phyloP scores from a whole-genome alignment of 2,329 filamentous ascomycete genomes.

The Aureobasidium melanogenum region DNA sequence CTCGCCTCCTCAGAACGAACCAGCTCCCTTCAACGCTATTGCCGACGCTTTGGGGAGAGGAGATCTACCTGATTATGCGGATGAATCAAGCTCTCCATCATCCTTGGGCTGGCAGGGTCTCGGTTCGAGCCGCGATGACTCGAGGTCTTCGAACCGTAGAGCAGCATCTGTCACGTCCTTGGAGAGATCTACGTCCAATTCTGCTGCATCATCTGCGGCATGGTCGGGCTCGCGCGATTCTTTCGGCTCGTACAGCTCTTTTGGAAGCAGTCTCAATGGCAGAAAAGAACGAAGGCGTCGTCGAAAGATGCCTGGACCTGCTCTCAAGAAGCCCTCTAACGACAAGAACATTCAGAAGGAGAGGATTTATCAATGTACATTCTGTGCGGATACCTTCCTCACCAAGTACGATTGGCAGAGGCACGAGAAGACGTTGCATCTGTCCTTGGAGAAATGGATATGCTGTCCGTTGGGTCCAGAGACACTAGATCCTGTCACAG shows the following conservation, averaged over 20 bases:
- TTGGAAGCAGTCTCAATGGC: slow-evolving; percentile 39
- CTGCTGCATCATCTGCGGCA: slow-evolving; percentile 41
- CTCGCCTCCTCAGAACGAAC: slow-evolving; percentile 61
- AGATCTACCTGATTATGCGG: slow-evolving; percentile 19
- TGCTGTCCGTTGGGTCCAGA: slow-evolving; percentile 51
- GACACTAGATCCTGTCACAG: slow-evolving; percentile 48
- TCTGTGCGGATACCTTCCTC: slow-evolving; percentile 48
- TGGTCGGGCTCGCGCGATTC: slow-evolving; percentile 50
- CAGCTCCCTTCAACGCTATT: slow-evolving; percentile 56
- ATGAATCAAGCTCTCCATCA: slow-evolving; percentile 23
- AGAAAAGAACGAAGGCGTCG: slow-evolving; percentile 49
- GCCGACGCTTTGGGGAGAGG: slow-evolving; percentile 45
- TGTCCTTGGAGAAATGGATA: slow-evolving; percentile 57
- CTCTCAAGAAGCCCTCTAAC: slow-evolving; percentile 23
- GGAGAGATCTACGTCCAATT: slow-evolving; percentile 38
- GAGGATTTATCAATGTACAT: slow-evolving; percentile 51
- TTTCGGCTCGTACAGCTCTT: slow-evolving; percentile 47
- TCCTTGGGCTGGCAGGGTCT: slow-evolving; percentile 35
- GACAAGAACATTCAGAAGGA: slow-evolving; percentile 23
- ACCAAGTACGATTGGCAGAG: slow-evolving; percentile 54
- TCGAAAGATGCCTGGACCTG: slow-evolving; percentile 27
- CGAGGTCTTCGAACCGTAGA: slow-evolving; percentile 42
- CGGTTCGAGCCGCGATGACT: slow-evolving; percentile 39
- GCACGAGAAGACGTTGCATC: slow-evolving; percentile 57
- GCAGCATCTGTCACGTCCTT: slow-evolving; percentile 46